phyloP scores from a whole-genome alignment of 257 asterid species.

The Solanum megistacrolobum region DNA sequence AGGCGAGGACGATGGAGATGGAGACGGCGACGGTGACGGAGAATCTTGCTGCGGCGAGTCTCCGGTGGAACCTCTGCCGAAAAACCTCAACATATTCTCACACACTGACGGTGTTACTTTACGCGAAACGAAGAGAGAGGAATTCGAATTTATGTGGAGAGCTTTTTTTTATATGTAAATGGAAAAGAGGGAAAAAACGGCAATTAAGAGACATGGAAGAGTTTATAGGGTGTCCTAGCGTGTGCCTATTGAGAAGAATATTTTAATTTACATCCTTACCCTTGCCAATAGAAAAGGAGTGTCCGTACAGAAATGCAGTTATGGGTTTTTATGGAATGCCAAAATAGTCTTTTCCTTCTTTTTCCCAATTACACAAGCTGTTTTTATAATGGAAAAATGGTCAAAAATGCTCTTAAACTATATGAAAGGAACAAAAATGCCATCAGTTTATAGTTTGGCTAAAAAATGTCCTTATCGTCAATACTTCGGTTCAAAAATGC shows the following conservation, averaged over 20 bases:
- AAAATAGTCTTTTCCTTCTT: not conserved
- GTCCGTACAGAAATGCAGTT: not conserved
- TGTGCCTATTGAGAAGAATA: not conserved
- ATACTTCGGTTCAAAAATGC: too few species aligned
- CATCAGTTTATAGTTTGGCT: too few species aligned
- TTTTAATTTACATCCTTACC: not conserved
- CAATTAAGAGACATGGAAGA: not conserved
- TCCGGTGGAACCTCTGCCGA: conserved; percentile 31
- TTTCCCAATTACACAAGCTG: not conserved
- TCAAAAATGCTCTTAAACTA: too few species aligned
- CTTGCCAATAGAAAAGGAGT: not conserved
- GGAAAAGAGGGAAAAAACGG: not conserved
- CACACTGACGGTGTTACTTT: not conserved
- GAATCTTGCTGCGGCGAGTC: conserved; percentile 38
- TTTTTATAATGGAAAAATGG: too few species aligned
- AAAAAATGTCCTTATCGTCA: too few species aligned
- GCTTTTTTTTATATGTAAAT: not conserved
- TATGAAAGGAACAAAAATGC: too few species aligned
- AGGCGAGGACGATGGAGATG: conserved; percentile 23
- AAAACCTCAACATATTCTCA: conserved; percentile 41
- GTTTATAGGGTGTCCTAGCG: not conserved
- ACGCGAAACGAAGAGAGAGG: not conserved
- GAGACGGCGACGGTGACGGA: conserved; percentile 9
- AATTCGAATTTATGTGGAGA: not conserved
- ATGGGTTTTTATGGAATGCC: not conserved